phyloP scores from a whole-genome alignment of 768 basidiomycete species.

The Pisolithus tinctorius region DNA sequence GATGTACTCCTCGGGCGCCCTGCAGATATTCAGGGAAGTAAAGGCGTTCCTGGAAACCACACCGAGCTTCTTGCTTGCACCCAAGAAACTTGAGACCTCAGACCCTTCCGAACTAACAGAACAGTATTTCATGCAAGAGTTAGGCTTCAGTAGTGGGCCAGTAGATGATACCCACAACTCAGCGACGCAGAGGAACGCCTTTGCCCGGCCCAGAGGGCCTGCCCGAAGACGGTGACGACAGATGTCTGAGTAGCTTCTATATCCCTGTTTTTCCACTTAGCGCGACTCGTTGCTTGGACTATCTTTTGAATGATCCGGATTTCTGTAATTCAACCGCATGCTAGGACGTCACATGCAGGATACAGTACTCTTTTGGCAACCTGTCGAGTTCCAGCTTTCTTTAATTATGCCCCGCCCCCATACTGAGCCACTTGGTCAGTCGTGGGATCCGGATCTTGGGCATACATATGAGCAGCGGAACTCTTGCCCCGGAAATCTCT shows the following conservation, averaged over 20 bases:
- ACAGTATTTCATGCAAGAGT: conserved; percentile 50
- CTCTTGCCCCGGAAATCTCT: not conserved
- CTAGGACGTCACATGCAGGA: too few species aligned
- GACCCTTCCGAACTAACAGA: conserved; percentile 70
- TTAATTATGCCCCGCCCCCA: too few species aligned
- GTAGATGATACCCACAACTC: conserved; percentile 6
- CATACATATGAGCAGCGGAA: too few species aligned
- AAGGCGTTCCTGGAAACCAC: conserved; percentile 43
- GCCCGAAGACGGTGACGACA: conserved; percentile 39
- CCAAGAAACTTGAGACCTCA: conserved; percentile 77
- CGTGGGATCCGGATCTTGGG: not conserved
- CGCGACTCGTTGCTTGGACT: not conserved
- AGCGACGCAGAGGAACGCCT: conserved; percentile 34
- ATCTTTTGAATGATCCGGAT: not conserved
- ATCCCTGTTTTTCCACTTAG: not conserved
- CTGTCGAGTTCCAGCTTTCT: too few species aligned
- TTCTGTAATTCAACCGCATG: not conserved
- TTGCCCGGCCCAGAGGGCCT: conserved; percentile 68
- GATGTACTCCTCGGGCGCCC: conserved; percentile 75
- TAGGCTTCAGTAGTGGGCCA: conserved; percentile 31
- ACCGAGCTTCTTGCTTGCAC: conserved; percentile 34
- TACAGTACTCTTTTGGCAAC: too few species aligned
- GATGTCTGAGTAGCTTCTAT: not conserved
- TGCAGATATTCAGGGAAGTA: conserved; percentile 48
- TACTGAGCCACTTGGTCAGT: too few species aligned